Evolutionary conservation across 257 asterid genomes (phyloP).

Genomic region (Solanum chmielewskii): DNA sequence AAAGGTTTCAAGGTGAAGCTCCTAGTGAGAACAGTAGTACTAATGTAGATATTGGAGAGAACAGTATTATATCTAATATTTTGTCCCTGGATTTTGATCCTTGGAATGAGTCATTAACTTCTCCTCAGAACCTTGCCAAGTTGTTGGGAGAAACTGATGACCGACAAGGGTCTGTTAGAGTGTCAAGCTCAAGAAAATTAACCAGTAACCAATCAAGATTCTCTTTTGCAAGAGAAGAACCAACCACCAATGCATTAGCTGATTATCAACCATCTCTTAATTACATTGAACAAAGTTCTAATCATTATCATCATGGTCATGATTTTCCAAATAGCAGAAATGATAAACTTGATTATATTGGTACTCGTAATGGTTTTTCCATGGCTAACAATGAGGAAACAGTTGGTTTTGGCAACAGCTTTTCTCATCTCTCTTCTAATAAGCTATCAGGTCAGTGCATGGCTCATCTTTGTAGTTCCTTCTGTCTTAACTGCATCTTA

Average conservation of each 20-base stretch:
- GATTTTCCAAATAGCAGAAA: conserved; percentile 33
- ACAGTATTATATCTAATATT: conserved; percentile 77
- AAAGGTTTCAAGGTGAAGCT: conserved; percentile 37
- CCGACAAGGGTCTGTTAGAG: conserved; percentile 34
- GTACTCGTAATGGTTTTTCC: conserved; percentile 36
- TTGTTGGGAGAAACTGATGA: conserved; percentile 49
- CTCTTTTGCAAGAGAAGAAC: conserved; percentile 89
- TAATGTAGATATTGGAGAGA: conserved; percentile 53
- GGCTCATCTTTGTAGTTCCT: neutral
- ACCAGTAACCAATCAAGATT: conserved; percentile 75
- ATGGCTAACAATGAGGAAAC: conserved; percentile 31
- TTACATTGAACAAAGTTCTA: conserved; percentile 32
- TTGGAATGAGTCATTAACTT: conserved; percentile 60
- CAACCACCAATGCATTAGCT: conserved; percentile 21
- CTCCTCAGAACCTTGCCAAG: conserved; percentile 47
- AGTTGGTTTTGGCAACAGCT: conserved; percentile 29
- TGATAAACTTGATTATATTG: conserved; percentile 34
- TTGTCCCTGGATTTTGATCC: conserved; percentile 75
- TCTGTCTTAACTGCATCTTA: neutral
- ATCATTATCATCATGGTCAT: conserved; percentile 24
- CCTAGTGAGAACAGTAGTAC: conserved; percentile 10
- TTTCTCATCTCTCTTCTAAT: conserved; percentile 37
- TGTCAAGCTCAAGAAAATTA: conserved; percentile 46
- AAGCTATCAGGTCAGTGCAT: conserved; percentile 48
- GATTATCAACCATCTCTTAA: conserved; percentile 29